These are phyloP conservation scores for Helicostylum pulchrum DNA, from an alignment of 192 early-diverging fungal genomes.

Conservation along the genomic window DNA sequence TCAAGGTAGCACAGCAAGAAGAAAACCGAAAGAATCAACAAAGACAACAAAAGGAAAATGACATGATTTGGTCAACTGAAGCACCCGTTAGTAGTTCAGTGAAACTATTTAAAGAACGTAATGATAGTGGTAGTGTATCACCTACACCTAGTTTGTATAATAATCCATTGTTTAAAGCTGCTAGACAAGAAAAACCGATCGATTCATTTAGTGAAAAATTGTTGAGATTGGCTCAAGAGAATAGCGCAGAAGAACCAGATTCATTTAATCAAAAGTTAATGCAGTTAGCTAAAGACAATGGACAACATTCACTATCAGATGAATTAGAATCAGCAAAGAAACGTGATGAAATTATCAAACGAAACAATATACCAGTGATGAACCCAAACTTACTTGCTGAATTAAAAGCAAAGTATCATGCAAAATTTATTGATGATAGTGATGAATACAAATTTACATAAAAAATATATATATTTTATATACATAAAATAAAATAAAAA, in stretches of 20 bases:
- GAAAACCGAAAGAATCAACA: background rate
- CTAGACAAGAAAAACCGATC: too few relatives aligned
- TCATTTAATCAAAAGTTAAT: too few relatives aligned
- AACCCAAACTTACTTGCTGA: constrained; percentile 4
- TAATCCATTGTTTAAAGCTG: too few relatives aligned
- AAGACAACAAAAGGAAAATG: background rate
- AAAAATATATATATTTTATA: background rate
- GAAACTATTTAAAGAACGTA: too few relatives aligned
- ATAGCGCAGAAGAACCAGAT: too few relatives aligned
- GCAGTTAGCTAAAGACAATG: too few relatives aligned
- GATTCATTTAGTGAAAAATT: too few relatives aligned
- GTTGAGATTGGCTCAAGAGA: too few relatives aligned
- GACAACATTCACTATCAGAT: background rate
- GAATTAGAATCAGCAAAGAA: background rate
- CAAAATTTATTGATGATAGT: background rate
- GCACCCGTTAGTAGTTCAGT: too few relatives aligned
- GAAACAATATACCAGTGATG: background rate
- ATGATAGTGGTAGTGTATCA: too few relatives aligned
- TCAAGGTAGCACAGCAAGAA: background rate
- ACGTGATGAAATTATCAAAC: background rate
- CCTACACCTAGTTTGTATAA: too few relatives aligned
- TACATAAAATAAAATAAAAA: background rate
- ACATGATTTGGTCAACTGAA: too few relatives aligned
- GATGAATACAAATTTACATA: constrained; percentile 15
- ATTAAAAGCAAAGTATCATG: constrained; percentile 10